Evolutionary conservation across 805 yeast genomes (phyloP).

Genomic region (Saccharomycopsis selenospora): DNA sequence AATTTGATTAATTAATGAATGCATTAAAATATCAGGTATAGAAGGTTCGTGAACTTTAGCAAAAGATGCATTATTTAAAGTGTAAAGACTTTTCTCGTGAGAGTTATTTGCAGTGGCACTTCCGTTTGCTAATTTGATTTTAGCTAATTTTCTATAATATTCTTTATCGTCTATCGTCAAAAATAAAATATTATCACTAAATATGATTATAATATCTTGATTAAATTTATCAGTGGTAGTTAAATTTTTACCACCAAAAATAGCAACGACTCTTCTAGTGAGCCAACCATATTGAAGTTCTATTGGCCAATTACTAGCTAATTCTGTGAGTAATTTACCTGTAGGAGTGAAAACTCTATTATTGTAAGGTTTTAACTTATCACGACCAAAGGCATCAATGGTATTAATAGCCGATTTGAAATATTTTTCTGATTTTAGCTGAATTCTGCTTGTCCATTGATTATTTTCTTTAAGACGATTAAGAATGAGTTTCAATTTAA

Average conservation of each 20-base stretch:
- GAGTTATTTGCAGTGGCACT: not conserved
- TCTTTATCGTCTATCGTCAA: conserved; percentile 44
- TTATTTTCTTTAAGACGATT: conserved; percentile 50
- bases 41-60: conserved; percentile 42
- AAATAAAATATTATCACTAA: conserved; percentile 73
- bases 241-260: conserved; percentile 43
- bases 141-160: conserved; percentile 26
- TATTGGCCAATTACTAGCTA: conserved; percentile 82
- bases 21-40: conserved; percentile 78
- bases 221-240: conserved; percentile 26
- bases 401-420: conserved; percentile 52
- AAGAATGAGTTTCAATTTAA: conserved; percentile 62
- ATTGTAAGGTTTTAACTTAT: conserved; percentile 42
- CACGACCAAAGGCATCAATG: conserved; percentile 75
- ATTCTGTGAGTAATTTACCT: conserved; percentile 77
- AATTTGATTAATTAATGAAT: conserved; percentile 77
- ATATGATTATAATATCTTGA: conserved; percentile 59
- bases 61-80: conserved; percentile 2
- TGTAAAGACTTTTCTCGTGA: conserved; percentile 3
- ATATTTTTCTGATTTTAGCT: conserved; percentile 30
- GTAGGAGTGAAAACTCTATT: conserved; percentile 82
- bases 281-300: conserved; percentile 87
- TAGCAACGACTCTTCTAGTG: conserved; percentile 75
- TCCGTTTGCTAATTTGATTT: conserved; percentile 23
- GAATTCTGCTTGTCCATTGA: conserved; percentile 33